Evolutionary conservation across 208 protist species (phyloP).

Genomic region (Leishmania tarentolae): DNA sequence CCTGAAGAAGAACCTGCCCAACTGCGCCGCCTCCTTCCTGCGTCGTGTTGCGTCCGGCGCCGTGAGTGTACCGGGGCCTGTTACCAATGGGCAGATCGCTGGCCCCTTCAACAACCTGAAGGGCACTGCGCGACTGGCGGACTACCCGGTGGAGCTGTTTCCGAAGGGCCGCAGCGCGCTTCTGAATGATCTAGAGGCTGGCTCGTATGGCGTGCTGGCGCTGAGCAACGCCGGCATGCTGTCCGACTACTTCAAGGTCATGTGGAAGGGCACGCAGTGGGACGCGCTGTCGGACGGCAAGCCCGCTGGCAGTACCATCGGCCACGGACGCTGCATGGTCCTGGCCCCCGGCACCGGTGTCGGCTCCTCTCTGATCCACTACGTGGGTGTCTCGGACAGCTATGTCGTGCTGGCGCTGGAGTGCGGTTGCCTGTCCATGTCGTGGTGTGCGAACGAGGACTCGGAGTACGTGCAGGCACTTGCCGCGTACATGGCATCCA

Average conservation of each 20-base stretch:
- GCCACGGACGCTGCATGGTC: slow-evolving; percentile 54
- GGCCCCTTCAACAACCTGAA: slow-evolving; percentile 79
- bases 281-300: slow-evolving; percentile 25
- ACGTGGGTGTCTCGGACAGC: slow-evolving; percentile 32
- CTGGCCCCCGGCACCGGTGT: slow-evolving; percentile 66
- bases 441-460: slow-evolving; percentile 14
- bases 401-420: slow-evolving; percentile 62
- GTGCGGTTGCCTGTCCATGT: slow-evolving; percentile 46
- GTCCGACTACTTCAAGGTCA: slow-evolving; percentile 56
- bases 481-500: slow-evolving; percentile 23
- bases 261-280: slow-evolving; percentile 79
- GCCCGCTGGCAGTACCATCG: slow-evolving; percentile 31
- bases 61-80: slow-evolving; percentile 63
- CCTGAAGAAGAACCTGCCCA: slow-evolving; percentile 27
- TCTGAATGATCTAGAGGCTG: slow-evolving; percentile 73
- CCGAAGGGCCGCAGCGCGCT: slow-evolving; percentile 52
- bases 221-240: slow-evolving; percentile 49
- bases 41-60: slow-evolving; percentile 47
- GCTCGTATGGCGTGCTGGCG: slow-evolving; percentile 66
- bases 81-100: slow-evolving; percentile 44
- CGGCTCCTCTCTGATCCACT: slow-evolving; percentile 65
- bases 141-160: slow-evolving; percentile 62
- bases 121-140: slow-evolving; percentile 43
- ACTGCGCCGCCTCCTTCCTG: slow-evolving; percentile 29
- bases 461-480: slow-evolving; percentile 28